Evolutionary conservation across 1,284 basidiomycete genomes (phyloP).

Genomic region (Marasmius fiardii): DNA sequence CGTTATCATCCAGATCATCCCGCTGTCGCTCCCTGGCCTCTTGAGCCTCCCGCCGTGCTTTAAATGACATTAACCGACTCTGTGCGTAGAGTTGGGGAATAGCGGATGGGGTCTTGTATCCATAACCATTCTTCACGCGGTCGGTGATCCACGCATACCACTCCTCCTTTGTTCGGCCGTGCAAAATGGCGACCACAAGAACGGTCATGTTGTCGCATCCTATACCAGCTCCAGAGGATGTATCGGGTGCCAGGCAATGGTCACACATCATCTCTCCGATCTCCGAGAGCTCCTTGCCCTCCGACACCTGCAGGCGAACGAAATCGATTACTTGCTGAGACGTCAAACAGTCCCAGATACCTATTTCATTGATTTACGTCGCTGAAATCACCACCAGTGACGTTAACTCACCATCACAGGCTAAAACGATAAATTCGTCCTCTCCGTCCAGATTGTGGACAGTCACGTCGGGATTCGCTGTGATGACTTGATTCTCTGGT

Average conservation of each 20-base stretch:
- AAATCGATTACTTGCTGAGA: slow-evolving; percentile 95
- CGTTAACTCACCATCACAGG: slow-evolving; percentile 82
- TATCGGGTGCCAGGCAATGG: slow-evolving; percentile 92
- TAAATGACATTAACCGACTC: slow-evolving; percentile 56
- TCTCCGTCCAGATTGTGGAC: slow-evolving; percentile 80
- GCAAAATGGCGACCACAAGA: slow-evolving; percentile 85
- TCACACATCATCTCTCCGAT: slow-evolving; percentile 93
- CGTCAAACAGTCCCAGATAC: slow-evolving; percentile 97
- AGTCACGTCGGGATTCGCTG: slow-evolving; percentile 90
- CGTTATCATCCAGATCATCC: slow-evolving; percentile 30
- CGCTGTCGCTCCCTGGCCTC: slow-evolving; percentile 55
- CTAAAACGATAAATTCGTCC: slow-evolving; percentile 95
- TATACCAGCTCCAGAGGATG: slow-evolving; percentile 86
- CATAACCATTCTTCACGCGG: slow-evolving; percentile 74
- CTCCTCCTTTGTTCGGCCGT: slow-evolving; percentile 85
- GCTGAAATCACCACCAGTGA: background rate
- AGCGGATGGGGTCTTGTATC: slow-evolving; percentile 67
- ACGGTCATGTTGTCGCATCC: slow-evolving; percentile 99
- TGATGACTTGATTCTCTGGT: slow-evolving; percentile 94
- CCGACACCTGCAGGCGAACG: slow-evolving; percentile 79
- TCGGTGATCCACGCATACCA: slow-evolving; percentile 94
- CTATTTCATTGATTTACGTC: slow-evolving; percentile 34
- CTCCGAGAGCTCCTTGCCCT: slow-evolving; percentile 76
- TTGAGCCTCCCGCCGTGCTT: slow-evolving; percentile 49
- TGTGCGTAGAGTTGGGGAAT: slow-evolving; percentile 69